Evolutionary conservation across 1,139 yeast species (phyloP).

Genomic region (Suhomyces wounanorum): DNA sequence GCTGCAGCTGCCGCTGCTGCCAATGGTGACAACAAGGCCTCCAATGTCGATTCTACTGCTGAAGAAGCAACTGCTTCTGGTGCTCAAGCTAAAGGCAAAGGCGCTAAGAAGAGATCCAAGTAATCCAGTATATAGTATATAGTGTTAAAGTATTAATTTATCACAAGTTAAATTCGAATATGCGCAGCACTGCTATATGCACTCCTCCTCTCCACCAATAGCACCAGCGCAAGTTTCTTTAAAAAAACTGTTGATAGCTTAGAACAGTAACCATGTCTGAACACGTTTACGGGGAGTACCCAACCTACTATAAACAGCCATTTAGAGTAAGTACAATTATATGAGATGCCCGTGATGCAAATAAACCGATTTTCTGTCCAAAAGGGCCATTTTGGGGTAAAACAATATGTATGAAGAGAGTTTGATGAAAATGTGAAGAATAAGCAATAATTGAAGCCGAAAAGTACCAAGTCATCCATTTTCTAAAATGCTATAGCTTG

Average conservation of each 20-base stretch:
- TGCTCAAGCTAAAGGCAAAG: slow-evolving; percentile 15
- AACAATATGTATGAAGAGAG: background rate
- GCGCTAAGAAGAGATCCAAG: slow-evolving; percentile 18
- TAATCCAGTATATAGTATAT: background rate
- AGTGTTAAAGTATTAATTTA: background rate
- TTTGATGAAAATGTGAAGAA: background rate
- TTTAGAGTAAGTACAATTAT: slow-evolving; percentile 51
- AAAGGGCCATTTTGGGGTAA: background rate
- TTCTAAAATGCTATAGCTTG: no score
- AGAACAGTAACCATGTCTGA: slow-evolving; percentile 20
- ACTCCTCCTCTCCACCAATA: slow-evolving; percentile 10
- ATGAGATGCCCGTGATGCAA: background rate
- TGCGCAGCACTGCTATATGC: slow-evolving; percentile 4
- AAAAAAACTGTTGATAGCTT: slow-evolving; percentile 9
- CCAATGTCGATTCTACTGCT: slow-evolving; percentile 11
- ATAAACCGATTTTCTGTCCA: background rate
- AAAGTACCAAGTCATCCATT: no score
- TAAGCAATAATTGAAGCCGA: background rate
- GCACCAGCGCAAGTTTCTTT: slow-evolving; percentile 9
- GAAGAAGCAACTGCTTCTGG: slow-evolving; percentile 16
- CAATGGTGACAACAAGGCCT: slow-evolving; percentile 21
- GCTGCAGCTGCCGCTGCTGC: slow-evolving; percentile 16
- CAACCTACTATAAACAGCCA: slow-evolving; percentile 63
- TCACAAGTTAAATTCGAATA: background rate
- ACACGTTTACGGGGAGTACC: slow-evolving; percentile 57